phyloP scores from a whole-genome alignment of 768 basidiomycete species.

The Albatrellus ellisii region DNA sequence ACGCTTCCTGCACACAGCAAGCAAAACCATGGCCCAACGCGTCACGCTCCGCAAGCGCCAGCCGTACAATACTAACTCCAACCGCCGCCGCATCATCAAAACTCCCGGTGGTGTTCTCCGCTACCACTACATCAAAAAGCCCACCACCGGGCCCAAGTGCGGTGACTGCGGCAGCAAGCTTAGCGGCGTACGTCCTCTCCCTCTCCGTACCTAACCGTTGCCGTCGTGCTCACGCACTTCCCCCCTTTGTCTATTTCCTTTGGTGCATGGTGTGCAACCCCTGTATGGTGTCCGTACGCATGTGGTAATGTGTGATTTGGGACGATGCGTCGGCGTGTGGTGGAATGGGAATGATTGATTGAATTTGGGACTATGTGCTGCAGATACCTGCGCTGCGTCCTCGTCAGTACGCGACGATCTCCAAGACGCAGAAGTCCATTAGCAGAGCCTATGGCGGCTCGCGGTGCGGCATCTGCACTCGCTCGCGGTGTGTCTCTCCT shows the following conservation, averaged over 20 bases:
- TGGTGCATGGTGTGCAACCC: not conserved
- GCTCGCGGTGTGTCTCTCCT: conserved; percentile 58
- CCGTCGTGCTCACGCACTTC: too few relatives aligned
- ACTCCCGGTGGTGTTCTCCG: conserved; percentile 98
- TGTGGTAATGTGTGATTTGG: not conserved
- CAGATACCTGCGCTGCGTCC: conserved; percentile 95
- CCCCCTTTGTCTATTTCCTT: too few relatives aligned
- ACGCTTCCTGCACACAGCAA: not conserved
- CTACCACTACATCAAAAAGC: conserved; percentile 97
- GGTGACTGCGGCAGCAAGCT: conserved; percentile 96
- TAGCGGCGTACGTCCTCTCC: conserved; percentile 62
- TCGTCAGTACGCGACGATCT: conserved; percentile 88
- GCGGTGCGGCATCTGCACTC: conserved; percentile 91
- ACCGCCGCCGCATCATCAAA: conserved; percentile 90
- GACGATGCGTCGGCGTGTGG: not conserved
- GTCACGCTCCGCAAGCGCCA: conserved; percentile 98
- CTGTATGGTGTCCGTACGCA: not conserved
- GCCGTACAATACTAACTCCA: conserved; percentile 96
- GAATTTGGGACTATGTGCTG: conserved; percentile 1
- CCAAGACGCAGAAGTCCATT: conserved; percentile 96
- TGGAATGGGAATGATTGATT: not conserved
- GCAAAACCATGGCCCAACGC: conserved; percentile 84
- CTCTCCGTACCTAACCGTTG: not conserved
- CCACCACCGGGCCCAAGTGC: conserved; percentile 83
- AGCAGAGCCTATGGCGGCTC: conserved; percentile 95